phyloP scores from a whole-genome alignment of 1,284 basidiomycete species.

The Pseudozyma pruni region DNA sequence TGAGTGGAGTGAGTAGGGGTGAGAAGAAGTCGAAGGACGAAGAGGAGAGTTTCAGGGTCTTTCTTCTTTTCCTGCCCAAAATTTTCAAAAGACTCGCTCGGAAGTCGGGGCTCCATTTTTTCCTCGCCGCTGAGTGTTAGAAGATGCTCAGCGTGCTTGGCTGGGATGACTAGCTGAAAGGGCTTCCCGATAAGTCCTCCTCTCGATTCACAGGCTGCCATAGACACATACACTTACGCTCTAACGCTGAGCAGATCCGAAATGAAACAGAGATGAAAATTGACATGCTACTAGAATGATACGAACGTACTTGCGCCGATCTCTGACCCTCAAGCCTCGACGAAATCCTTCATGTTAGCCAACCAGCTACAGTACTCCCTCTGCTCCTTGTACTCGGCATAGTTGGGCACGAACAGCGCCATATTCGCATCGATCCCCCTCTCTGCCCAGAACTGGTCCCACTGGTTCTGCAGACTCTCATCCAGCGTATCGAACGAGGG shows the following conservation, averaged over 20 bases:
- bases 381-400: conserved; percentile 67
- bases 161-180: too few relatives aligned
- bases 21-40: neutral
- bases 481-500: conserved; percentile 94
- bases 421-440: conserved; percentile 85
- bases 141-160: too few relatives aligned
- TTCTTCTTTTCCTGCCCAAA: conserved; percentile 7
- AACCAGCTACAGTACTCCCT: conserved; percentile 90
- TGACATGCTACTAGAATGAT: too few relatives aligned
- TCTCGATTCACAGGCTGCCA: too few relatives aligned
- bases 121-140: neutral
- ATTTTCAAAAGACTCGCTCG: conserved; percentile 3
- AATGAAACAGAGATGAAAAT: too few relatives aligned
- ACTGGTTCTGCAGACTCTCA: conserved; percentile 83
- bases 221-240: too few relatives aligned
- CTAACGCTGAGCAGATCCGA: too few relatives aligned
- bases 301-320: too few relatives aligned
- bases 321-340: conserved; percentile 73
- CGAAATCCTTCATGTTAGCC: conserved; percentile 81
- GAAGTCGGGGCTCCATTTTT: conserved; percentile 4
- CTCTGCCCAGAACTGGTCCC: conserved; percentile 83
- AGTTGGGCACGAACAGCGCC: conserved; percentile 70
- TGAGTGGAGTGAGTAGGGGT: neutral
- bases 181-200: too few relatives aligned
- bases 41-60: neutral